Evolutionary conservation across 2,329 filamentous ascomycete genomes (phyloP).

Genomic region (Beauveria medogensis): DNA sequence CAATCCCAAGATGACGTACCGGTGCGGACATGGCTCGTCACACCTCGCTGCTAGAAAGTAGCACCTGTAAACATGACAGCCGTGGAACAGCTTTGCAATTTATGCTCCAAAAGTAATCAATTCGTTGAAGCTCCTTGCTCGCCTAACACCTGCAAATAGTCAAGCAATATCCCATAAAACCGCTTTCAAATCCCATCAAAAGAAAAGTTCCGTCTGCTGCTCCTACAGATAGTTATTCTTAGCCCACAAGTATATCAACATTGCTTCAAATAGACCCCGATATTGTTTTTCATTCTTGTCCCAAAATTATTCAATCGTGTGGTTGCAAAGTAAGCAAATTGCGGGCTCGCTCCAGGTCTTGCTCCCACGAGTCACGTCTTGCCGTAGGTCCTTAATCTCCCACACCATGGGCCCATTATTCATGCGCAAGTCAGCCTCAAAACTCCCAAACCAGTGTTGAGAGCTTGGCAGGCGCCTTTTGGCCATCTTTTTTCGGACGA

Average conservation of each 20-base stretch:
- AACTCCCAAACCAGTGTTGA: slow-evolving; percentile 44
- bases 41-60: not conserved
- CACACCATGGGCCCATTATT: slow-evolving; percentile 38
- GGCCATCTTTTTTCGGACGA: slow-evolving; percentile 28
- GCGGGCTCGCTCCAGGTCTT: slow-evolving; percentile 45
- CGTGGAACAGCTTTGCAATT: not conserved
- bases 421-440: slow-evolving; percentile 41
- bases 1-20: slow-evolving; percentile 1
- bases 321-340: slow-evolving; percentile 41
- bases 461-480: slow-evolving; percentile 24
- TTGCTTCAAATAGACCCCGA: not conserved
- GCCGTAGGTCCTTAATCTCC: slow-evolving; percentile 44
- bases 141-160: not conserved
- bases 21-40: not conserved
- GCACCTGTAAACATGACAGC: not conserved
- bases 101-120: not conserved
- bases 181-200: not conserved
- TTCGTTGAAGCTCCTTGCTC: not conserved
- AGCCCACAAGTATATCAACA: not conserved
- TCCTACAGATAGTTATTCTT: not conserved
- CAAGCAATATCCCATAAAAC: not conserved
- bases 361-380: slow-evolving; percentile 37
- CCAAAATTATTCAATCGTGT: slow-evolving; percentile 32
- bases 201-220: not conserved
- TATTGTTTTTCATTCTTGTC: slow-evolving; percentile 1